Evolutionary conservation across 306 rosid genomes (phyloP), one percentile per base, ranked within the genome.

Genomic region (Geum urbanum): DNA sequence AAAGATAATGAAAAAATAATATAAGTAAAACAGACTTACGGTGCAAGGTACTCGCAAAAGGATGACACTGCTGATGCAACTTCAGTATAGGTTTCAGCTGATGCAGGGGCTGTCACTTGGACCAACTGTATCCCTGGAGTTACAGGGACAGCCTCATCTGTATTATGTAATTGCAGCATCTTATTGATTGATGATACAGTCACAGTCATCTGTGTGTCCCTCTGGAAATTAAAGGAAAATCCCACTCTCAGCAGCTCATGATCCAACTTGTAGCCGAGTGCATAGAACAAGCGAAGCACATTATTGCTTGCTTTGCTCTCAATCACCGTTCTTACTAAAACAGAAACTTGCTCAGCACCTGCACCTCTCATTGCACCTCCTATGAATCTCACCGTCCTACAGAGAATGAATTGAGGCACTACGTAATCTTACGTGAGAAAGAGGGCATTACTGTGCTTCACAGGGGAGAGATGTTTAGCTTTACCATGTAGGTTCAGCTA

Each of bases 291-390:
- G 10, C 96, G 92, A 70, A 94, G 92, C 69, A 79, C 96, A 57
- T 88, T 94, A 80, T 87, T 88, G 87, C 96, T 88, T 43, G 80
- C 86, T 82, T 91, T 94, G 91, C 96, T 87, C 81, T 94, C 96
- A 32, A 91, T 90, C 89, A 91, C 81, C 19, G 87, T 77, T 82
- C 96, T 88, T 66, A 94, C 96, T 60, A 94, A 82, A 80, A 87
- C 96, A 7, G 99, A 87, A 53, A 94, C 82, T 84, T 94, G 96
- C 45, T 91, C 99, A 12, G 97, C 97, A 67, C 99, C 99, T 41
- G 97, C 89, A 79, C 99, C 97, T 81, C 99, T 87, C 88, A 89
- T 91, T 72, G 97, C 86, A 65, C 97, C 97, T 48, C 99, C 97
- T 48, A 94, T 59, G 70, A 91, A 94, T 78, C 82, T 88, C 70